Evolutionary conservation across 768 basidiomycete genomes (phyloP).

Genomic region (Lentinula lateritia): DNA sequence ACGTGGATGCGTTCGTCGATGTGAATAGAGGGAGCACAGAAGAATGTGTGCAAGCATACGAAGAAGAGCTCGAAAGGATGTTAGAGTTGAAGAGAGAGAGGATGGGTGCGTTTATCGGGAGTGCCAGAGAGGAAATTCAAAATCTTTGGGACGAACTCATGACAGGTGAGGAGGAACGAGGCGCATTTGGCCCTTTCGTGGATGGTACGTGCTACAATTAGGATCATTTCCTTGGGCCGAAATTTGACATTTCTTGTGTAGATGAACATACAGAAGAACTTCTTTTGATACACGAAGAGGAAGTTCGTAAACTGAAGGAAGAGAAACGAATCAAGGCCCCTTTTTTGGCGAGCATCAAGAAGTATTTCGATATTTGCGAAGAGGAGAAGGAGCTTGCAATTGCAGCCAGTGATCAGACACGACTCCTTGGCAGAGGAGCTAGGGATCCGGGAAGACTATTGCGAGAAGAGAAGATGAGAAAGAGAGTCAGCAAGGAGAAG

Average conservation of each 20-base stretch:
- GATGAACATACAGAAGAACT: slow-evolving; percentile 90
- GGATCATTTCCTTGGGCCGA: no score
- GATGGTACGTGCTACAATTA: slow-evolving; percentile 68
- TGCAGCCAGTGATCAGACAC: slow-evolving; percentile 73
- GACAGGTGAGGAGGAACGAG: slow-evolving; percentile 76
- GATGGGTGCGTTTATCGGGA: slow-evolving; percentile 79
- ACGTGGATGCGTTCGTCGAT: slow-evolving; percentile 93
- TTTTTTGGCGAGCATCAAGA: slow-evolving; percentile 69
- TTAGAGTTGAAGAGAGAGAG: slow-evolving; percentile 81
- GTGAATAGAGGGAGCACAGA: slow-evolving; percentile 77
- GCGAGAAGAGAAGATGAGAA: slow-evolving; percentile 96
- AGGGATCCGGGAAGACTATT: slow-evolving; percentile 83
- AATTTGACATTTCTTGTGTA: slow-evolving; percentile 20
- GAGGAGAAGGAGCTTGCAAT: slow-evolving; percentile 87
- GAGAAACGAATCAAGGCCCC: slow-evolving; percentile 78
- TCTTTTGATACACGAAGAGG: slow-evolving; percentile 76
- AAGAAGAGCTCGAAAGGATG: slow-evolving; percentile 88
- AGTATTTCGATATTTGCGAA: slow-evolving; percentile 87
- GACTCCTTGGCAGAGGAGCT: slow-evolving; percentile 74
- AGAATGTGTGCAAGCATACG: slow-evolving; percentile 74
- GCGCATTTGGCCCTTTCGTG: slow-evolving; percentile 73
- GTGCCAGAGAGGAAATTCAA: slow-evolving; percentile 76
- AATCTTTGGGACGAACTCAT: slow-evolving; percentile 83
- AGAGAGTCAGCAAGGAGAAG: slow-evolving; percentile 88
- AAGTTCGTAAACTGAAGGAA: slow-evolving; percentile 75